Evolutionary conservation across 768 basidiomycete genomes (phyloP).

Genomic region (Russula sp.): DNA sequence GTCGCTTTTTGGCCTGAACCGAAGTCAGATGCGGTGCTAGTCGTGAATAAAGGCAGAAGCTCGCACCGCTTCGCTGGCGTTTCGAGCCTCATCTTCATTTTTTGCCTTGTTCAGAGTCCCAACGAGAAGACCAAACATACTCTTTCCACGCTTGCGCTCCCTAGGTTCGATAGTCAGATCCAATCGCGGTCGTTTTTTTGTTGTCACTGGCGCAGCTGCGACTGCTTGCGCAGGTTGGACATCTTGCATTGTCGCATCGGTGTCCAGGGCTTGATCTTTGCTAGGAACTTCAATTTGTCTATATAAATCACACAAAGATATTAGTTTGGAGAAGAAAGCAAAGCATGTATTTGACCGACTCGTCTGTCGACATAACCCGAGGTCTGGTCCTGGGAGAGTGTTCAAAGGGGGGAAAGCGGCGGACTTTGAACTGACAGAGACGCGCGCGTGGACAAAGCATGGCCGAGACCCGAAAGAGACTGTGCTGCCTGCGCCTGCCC

Average conservation of each 20-base stretch:
- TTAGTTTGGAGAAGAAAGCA: neutral
- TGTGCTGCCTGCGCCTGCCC: too few species aligned
- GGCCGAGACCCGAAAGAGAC: neutral
- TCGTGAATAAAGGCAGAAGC: neutral
- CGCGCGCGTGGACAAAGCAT: constrained; percentile 9
- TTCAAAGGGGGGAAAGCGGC: constrained; percentile 6
- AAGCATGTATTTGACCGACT: constrained; percentile 16
- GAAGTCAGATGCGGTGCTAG: neutral
- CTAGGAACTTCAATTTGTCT: constrained; percentile 2
- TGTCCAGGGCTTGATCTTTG: constrained; percentile 13
- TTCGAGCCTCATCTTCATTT: constrained; percentile 77
- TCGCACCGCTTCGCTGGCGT: constrained; percentile 74
- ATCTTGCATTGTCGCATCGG: constrained; percentile 23
- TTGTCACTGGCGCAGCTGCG: constrained; percentile 25
- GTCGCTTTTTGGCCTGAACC: constrained; percentile 71
- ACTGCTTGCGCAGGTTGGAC: constrained; percentile 22
- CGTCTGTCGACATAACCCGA: constrained; percentile 20
- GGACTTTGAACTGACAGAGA: constrained; percentile 13
- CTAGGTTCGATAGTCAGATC: constrained; percentile 50
- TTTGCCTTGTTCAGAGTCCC: constrained; percentile 85
- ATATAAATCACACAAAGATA: neutral
- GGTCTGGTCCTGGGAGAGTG: neutral
- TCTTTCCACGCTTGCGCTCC: constrained; percentile 79
- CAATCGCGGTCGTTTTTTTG: constrained; percentile 65
- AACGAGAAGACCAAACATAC: constrained; percentile 78